Evolutionary conservation across 2,329 filamentous ascomycete species (phyloP), one percentile per base, ranked within the genome.

Genomic region (Xenosphaeropsis pyriputrescens): DNA sequence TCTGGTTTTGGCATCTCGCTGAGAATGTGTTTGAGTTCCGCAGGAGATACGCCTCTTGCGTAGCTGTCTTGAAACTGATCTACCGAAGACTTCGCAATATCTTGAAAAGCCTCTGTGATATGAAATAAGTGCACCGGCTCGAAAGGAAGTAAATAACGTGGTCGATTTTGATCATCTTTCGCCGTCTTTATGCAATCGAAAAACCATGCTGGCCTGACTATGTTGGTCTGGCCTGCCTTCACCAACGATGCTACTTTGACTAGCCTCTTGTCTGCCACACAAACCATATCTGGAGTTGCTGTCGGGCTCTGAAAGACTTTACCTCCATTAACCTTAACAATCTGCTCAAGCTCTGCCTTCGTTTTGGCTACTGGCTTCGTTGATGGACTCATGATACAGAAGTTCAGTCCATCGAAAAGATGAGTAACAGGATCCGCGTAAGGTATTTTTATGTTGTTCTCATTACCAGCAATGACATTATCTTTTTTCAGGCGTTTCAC

Each of bases 41-140:
- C 67, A 0, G 70, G 48, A 1, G 64, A 67, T 7, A 80, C 61
- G 48, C 93, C 76, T 4, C 88, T 67, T 1, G 76, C 70, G 57
- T 84, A 96, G 51, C 85, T 88, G 54, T 98, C 91, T 0, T 81
- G 82, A 48, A 75, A 91, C 38, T 67, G 62, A 54, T 98, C 91
- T 2, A 80, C 67, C 45, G 80, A 83, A 3, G 61, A 59, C 29
- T 70, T 64, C 8, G 79, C 72, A 6, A 65, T 62, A 6, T 62
- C 62, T 31, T 61, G 57, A 39, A 76, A 64, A 2, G 63, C 66
- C 4, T 75, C 69, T 0, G 68, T 72, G 0, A 74, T 74, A 49
- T 79, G 75, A 43, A 91, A 79, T 48, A 96, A 64, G 49, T 96
- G 86, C 0, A 65, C 48, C 2, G 60, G 65, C 45, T 73, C 69